Percentiles rank a stretch among this genome's conserved stretches.
phyloP scores from a whole-genome alignment of 2,329 filamentous ascomycete species.

The Mycogone perniciosa region DNA sequence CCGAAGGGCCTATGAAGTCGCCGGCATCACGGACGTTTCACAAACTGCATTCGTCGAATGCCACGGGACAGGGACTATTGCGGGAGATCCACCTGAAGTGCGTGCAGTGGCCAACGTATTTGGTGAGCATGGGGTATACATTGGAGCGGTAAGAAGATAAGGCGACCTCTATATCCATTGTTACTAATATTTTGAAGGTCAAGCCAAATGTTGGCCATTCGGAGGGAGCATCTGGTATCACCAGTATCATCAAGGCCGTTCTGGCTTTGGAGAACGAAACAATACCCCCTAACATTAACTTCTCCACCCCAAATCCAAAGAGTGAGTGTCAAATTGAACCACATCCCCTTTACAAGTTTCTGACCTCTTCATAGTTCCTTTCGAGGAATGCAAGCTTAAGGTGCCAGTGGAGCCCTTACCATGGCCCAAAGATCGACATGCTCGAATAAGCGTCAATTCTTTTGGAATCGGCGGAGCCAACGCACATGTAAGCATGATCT shows the following conservation, averaged over 20 bases:
- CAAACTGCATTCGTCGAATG: constrained; percentile 31
- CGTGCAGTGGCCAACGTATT: constrained; percentile 27
- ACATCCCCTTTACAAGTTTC: neutral
- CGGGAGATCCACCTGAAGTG: constrained; percentile 33
- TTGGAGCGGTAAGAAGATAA: constrained; percentile 21
- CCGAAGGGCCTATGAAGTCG: constrained; percentile 22
- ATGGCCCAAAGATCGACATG: constrained; percentile 17
- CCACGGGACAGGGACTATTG: constrained; percentile 35
- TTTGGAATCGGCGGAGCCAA: constrained; percentile 32
- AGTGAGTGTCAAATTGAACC: constrained; percentile 6
- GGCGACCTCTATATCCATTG: constrained; percentile 3
- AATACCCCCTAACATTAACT: constrained; percentile 24
- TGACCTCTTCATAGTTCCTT: constrained; percentile 13
- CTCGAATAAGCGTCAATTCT: constrained; percentile 25
- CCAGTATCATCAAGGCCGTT: constrained; percentile 25
- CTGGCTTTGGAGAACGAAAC: constrained; percentile 22
- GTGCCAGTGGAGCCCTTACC: constrained; percentile 15
- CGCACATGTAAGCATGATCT: constrained; percentile 20
- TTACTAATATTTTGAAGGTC: constrained; percentile 21
- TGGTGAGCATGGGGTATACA: constrained; percentile 19
- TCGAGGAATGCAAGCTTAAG: constrained; percentile 16
- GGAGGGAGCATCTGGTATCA: constrained; percentile 25
- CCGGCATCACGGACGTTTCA: constrained; percentile 19
- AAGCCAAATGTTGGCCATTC: constrained; percentile 31
- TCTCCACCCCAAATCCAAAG: constrained; percentile 20